Evolutionary conservation across 2,329 filamentous ascomycete genomes (phyloP).

Genomic region (Tolypocladium amazonense): DNA sequence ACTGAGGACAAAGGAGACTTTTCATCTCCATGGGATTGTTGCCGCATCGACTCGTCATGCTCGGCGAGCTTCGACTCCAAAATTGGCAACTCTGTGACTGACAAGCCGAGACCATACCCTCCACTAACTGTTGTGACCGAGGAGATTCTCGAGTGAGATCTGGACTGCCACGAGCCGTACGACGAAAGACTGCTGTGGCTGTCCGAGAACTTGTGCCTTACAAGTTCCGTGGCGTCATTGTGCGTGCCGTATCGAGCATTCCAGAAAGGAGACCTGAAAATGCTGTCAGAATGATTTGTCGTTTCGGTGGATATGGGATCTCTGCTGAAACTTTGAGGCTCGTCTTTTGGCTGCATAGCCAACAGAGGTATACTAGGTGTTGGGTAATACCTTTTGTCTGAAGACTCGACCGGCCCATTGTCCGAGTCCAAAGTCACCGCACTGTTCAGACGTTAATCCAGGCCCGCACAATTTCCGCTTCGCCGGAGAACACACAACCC

Average conservation of each 20-base stretch:
- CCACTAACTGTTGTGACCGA: slow-evolving; percentile 41
- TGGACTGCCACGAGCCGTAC: slow-evolving; percentile 34
- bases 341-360: neutral
- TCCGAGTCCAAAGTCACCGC: neutral
- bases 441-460: neutral
- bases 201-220: slow-evolving; percentile 27
- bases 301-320: neutral
- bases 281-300: neutral
- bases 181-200: slow-evolving; percentile 43
- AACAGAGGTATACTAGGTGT: neutral
- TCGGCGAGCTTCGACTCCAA: slow-evolving; percentile 24
- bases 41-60: slow-evolving; percentile 9
- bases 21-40: slow-evolving; percentile 1
- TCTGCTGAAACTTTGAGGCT: neutral
- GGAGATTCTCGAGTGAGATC: slow-evolving; percentile 40
- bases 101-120: slow-evolving; percentile 20
- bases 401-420: neutral
- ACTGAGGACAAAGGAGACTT: neutral
- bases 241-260: slow-evolving; percentile 1
- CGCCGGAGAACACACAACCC: neutral
- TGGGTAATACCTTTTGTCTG: neutral
- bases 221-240: slow-evolving; percentile 1
- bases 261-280: slow-evolving; percentile 1
- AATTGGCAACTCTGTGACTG: slow-evolving; percentile 25
- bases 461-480: neutral